A percentile compares a stretch with the other conserved stretches of the same genome.
phyloP scores from a whole-genome alignment of 768 basidiomycete species.

The Kwoniella botswanensis region DNA sequence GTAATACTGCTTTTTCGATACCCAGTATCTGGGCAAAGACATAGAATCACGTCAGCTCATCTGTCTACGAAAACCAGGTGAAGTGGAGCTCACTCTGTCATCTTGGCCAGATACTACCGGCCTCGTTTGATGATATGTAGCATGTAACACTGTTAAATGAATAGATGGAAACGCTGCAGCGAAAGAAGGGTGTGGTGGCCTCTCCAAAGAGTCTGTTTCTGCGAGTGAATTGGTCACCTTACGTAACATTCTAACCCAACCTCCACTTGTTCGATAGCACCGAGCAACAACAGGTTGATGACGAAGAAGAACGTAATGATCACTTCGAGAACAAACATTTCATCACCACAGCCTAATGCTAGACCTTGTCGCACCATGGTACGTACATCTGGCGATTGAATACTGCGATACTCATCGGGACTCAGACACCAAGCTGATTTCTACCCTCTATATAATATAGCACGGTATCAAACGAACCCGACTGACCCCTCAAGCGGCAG shows the following conservation, averaged over 20 bases:
- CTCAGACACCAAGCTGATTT: too few species aligned
- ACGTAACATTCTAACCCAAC: background rate
- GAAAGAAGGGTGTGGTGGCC: too few species aligned
- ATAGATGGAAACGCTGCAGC: background rate
- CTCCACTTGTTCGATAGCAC: constrained; percentile 4
- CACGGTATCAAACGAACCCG: constrained; percentile 59
- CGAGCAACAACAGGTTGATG: background rate
- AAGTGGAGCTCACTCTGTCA: constrained; percentile 44
- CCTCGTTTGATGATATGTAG: constrained; percentile 1
- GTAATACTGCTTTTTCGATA: constrained; percentile 66
- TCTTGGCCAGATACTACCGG: background rate
- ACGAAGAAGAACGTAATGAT: constrained; percentile 1
- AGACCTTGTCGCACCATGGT: background rate
- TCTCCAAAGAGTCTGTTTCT: too few species aligned
- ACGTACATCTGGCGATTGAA: background rate
- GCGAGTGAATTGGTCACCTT: background rate
- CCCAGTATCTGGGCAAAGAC: constrained; percentile 50
- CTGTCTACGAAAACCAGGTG: background rate
- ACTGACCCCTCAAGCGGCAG: constrained; percentile 59
- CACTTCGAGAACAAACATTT: background rate
- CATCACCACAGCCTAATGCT: background rate
- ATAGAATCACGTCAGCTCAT: constrained; percentile 1
- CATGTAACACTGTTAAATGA: background rate
- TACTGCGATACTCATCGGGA: too few species aligned
- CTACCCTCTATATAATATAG: constrained; percentile 41